These are phyloP conservation scores for Penicillium fimorum DNA, from an alignment of 495 filamentous ascomycete species.

Conservation along the genomic window DNA sequence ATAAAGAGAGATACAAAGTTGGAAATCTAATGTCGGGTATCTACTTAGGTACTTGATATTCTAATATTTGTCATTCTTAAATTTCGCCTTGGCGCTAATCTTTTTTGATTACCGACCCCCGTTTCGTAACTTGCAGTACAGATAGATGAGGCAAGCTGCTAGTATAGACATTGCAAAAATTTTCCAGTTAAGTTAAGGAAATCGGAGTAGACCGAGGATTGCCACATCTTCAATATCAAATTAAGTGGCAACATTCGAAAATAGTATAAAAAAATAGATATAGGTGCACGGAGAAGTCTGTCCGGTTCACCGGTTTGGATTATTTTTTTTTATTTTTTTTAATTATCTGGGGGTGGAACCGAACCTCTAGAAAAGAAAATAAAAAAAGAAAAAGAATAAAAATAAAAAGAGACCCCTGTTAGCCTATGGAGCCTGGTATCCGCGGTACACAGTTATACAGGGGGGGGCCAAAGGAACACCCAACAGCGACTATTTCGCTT, in stretches of 20 bases:
- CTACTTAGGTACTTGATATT: too few species aligned
- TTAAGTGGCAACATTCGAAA: not conserved
- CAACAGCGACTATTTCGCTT: conserved; percentile 26
- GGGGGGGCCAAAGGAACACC: conserved; percentile 29
- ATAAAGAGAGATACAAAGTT: not conserved
- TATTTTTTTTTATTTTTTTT: not conserved
- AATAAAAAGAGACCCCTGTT: conserved; percentile 15
- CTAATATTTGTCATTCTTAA: conserved; percentile 18
- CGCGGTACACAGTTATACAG: conserved; percentile 27
- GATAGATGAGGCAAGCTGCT: conserved; percentile 19
- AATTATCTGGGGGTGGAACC: conserved; percentile 22
- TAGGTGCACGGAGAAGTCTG: conserved; percentile 10
- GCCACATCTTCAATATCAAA: conserved; percentile 15
- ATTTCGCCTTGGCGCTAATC: conserved; percentile 5
- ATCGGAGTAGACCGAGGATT: conserved; percentile 7
- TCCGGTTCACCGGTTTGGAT: conserved; percentile 22
- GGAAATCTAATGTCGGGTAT: too few species aligned
- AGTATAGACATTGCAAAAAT: too few species aligned
- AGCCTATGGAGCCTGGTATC: conserved; percentile 25
- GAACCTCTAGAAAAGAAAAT: not conserved
- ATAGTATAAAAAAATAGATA: not conserved
- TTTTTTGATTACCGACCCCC: conserved; percentile 12
- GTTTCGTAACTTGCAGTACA: conserved; percentile 13
- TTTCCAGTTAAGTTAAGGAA: too few species aligned
- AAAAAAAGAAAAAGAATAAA: too few species aligned